Evolutionary conservation across 768 basidiomycete genomes (phyloP).

Genomic region (Kwoniella sp.): DNA sequence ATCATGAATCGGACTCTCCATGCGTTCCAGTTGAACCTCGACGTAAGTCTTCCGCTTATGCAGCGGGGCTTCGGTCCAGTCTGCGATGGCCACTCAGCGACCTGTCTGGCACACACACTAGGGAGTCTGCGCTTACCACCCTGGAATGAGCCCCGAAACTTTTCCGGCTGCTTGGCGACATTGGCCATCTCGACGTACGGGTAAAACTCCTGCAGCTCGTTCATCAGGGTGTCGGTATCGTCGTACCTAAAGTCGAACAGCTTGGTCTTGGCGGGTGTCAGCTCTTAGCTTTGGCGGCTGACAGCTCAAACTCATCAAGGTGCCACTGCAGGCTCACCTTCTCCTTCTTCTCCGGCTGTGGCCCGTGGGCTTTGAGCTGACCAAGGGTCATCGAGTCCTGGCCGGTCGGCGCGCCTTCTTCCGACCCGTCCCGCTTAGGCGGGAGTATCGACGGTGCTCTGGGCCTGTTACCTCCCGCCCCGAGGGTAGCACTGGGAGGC

Average conservation of each 20-base stretch:
- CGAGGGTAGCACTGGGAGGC: conserved; percentile 16
- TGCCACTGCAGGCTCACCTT: conserved; percentile 20
- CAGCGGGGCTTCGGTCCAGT: conserved; percentile 71
- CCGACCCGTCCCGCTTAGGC: background rate
- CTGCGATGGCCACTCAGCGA: conserved; percentile 49
- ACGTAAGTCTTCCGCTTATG: conserved; percentile 67
- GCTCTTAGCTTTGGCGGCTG: background rate
- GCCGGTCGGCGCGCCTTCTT: conserved; percentile 2
- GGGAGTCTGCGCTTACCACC: too few relatives aligned
- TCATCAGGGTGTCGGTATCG: conserved; percentile 91
- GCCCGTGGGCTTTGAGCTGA: conserved; percentile 41
- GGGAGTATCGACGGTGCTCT: conserved; percentile 21
- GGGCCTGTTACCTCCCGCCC: too few relatives aligned
- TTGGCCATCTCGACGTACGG: conserved; percentile 93
- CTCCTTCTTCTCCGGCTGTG: conserved; percentile 29
- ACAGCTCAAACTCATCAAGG: background rate
- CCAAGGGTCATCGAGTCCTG: conserved; percentile 44
- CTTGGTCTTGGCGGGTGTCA: conserved; percentile 21
- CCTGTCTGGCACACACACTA: background rate
- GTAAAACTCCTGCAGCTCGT: conserved; percentile 96
- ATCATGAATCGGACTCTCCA: conserved; percentile 80
- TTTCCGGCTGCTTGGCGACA: conserved; percentile 76
- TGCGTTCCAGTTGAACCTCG: conserved; percentile 73
- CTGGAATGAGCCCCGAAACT: conserved; percentile 78
- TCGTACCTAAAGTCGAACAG: conserved; percentile 86